Percentiles rank a stretch among this genome's conserved stretches.
phyloP scores from a whole-genome alignment of 768 basidiomycete genomes.

The Boletus coccyginus region DNA sequence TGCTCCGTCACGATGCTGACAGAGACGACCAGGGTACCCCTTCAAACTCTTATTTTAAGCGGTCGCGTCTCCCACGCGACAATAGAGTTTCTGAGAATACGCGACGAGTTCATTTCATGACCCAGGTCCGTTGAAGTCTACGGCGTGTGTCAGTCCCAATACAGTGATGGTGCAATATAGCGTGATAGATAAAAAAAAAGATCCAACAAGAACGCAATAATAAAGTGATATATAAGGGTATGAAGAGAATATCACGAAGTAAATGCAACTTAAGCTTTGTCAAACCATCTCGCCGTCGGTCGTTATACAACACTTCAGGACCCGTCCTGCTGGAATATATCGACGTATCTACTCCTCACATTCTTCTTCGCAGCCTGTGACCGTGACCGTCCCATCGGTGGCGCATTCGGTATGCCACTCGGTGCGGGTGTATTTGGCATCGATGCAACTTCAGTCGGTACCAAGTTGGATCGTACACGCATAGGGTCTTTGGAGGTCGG shows the following conservation, averaged over 20 bases:
- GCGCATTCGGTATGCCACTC: slow-evolving; percentile 18
- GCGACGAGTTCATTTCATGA: background rate
- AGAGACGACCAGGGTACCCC: slow-evolving; percentile 58
- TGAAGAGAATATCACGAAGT: slow-evolving; percentile 3
- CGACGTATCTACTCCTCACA: slow-evolving; percentile 82
- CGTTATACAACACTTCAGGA: slow-evolving; percentile 11
- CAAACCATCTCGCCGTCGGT: background rate
- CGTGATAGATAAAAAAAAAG: slow-evolving; percentile 20
- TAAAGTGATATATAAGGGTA: slow-evolving; percentile 21
- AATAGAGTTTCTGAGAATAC: background rate
- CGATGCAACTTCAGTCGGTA: slow-evolving; percentile 43
- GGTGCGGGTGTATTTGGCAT: slow-evolving; percentile 33
- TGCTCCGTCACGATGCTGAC: background rate
- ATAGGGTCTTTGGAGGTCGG: slow-evolving; percentile 50
- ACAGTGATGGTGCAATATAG: slow-evolving; percentile 9
- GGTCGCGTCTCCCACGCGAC: background rate
- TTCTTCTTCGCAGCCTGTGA: slow-evolving; percentile 68
- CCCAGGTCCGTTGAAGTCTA: slow-evolving; percentile 1
- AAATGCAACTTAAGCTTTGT: background rate
- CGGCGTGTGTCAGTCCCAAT: background rate
- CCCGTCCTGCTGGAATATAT: slow-evolving; percentile 72
- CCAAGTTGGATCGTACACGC: slow-evolving; percentile 66
- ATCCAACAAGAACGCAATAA: slow-evolving; percentile 17
- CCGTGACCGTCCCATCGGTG: slow-evolving; percentile 50
- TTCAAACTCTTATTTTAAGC: slow-evolving; percentile 70